Evolutionary conservation across 108 stramenopile genomes (phyloP).

Genomic region (Conticribra weissflogii): DNA sequence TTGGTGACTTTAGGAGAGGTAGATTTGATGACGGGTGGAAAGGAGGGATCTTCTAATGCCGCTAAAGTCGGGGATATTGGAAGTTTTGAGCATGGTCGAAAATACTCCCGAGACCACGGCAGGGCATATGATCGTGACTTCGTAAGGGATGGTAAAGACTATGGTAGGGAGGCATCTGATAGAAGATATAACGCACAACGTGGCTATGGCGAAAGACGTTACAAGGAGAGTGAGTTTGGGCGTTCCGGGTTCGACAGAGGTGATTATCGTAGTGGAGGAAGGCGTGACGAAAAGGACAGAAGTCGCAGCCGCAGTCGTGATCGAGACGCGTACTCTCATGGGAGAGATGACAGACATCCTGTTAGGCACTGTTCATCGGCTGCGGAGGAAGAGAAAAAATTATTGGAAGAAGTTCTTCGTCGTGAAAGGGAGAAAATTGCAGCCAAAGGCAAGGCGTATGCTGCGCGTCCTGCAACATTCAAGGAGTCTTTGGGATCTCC

Average conservation of each 20-base stretch:
- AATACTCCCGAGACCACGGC: not conserved
- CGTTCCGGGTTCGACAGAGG: too few relatives aligned
- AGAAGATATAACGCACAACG: not conserved
- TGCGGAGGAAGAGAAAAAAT: conserved; percentile 47
- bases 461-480: conserved; percentile 54
- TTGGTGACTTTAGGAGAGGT: conserved; percentile 90
- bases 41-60: not conserved
- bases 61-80: not conserved
- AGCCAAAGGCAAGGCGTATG: conserved; percentile 53
- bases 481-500: conserved; percentile 44
- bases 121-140: conserved; percentile 4
- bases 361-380: too few relatives aligned
- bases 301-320: conserved; percentile 47
- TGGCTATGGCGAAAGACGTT: not conserved
- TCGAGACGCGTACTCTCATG: conserved; percentile 3
- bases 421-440: conserved; percentile 72
- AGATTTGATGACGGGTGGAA: conserved; percentile 49
- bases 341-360: not conserved
- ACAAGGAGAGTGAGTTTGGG: too few relatives aligned
- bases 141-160: conserved; percentile 15
- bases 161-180: conserved; percentile 10
- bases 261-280: conserved; percentile 18
- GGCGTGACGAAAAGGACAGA: not conserved
- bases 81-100: not conserved
- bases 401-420: conserved; percentile 76